These are phyloP conservation scores for Lathyrus oleraceus DNA, from an alignment of 306 rosid species.

Conservation along the genomic window DNA sequence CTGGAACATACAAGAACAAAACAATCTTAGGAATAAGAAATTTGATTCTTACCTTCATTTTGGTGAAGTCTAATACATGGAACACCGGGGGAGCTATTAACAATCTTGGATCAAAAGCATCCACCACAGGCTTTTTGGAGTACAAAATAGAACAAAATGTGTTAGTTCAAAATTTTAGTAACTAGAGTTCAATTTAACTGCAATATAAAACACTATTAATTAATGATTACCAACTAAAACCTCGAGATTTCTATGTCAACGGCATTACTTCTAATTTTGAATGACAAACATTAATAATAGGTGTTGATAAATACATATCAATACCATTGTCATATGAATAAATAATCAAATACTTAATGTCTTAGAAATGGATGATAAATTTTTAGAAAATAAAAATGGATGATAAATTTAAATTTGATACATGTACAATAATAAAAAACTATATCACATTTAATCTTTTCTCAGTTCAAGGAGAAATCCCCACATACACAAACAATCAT, in stretches of 20 bases:
- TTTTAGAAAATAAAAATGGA: constrained; percentile 1
- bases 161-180: not conserved
- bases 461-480: not conserved
- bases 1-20: constrained; percentile 1
- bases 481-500: constrained; percentile 14
- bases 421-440: not conserved
- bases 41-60: constrained; percentile 60
- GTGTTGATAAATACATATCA: not conserved
- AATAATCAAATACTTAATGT: not conserved
- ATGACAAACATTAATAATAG: not conserved
- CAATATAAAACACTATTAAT: constrained; percentile 17
- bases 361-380: not conserved
- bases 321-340: constrained; percentile 15
- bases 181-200: constrained; percentile 16
- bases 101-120: constrained; percentile 97
- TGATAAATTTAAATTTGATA: constrained; percentile 17
- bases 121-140: constrained; percentile 85
- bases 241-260: not conserved
- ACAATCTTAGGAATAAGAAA: not conserved
- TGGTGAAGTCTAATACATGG: constrained; percentile 83
- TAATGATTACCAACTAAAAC: constrained; percentile 11
- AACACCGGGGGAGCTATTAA: constrained; percentile 77
- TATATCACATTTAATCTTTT: constrained; percentile 11
- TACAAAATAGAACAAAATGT: constrained; percentile 19
- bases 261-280: constrained; percentile 3